These are phyloP conservation scores for Russula sp. DNA, from an alignment of 768 basidiomycete genomes.

Conservation along the genomic window DNA sequence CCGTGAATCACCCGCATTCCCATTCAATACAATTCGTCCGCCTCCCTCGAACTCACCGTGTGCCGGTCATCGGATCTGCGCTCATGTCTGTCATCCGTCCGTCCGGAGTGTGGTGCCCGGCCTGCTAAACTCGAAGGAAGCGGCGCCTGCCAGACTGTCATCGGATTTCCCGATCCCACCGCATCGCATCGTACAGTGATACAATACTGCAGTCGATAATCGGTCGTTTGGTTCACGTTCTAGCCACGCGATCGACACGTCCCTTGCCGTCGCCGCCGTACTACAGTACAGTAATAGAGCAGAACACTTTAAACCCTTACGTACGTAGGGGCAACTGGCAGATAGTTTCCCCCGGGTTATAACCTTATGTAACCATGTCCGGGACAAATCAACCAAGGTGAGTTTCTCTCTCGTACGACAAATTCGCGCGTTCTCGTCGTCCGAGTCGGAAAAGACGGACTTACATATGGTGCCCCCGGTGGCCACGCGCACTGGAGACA, in stretches of 20 bases:
- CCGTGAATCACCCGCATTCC: background rate
- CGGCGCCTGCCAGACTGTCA: background rate
- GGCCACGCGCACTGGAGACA: background rate
- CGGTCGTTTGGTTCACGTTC: background rate
- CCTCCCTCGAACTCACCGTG: background rate
- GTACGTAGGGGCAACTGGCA: background rate
- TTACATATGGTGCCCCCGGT: background rate
- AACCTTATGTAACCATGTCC: background rate
- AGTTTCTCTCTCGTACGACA: background rate
- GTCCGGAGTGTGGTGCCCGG: background rate
- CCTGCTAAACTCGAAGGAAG: background rate
- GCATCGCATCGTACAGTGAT: background rate
- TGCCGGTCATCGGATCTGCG: slow-evolving; percentile 15
- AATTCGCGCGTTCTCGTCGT: slow-evolving; percentile 1
- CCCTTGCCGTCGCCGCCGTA: background rate
- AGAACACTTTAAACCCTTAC: background rate
- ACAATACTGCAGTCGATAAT: background rate
- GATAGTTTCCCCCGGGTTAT: background rate
- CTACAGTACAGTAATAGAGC: no score
- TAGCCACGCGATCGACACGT: slow-evolving; percentile 12
- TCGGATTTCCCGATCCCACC: slow-evolving; percentile 10
- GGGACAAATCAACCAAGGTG: background rate
- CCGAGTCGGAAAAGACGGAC: background rate
- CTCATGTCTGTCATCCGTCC: background rate
- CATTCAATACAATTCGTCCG: no score